Conservation (phyloP, 2,329 filamentous ascomycete species). For the Sporothrix brunneoviolacea region DNA sequence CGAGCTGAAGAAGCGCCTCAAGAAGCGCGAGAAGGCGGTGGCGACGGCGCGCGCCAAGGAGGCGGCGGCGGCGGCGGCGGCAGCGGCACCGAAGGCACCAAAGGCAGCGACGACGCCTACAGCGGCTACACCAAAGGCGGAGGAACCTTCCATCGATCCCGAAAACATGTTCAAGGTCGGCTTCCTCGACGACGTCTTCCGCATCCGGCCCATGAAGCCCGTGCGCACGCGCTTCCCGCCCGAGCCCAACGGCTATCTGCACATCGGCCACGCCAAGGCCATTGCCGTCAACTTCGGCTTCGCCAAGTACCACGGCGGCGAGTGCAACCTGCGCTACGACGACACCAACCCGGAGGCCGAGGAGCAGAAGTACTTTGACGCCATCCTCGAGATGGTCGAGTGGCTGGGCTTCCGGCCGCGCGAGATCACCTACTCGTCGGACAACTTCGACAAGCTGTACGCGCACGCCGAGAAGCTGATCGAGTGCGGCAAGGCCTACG, state of each 20-base stretch:
- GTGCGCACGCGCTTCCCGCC: constrained; percentile 72
- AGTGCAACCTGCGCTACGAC: constrained; percentile 42
- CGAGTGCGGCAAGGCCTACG: constrained; percentile 62
- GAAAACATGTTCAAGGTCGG: constrained; percentile 75
- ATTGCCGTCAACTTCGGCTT: constrained; percentile 97
- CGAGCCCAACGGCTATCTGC: constrained; percentile 88
- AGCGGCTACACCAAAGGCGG: constrained; percentile 28
- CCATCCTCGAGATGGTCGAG: constrained; percentile 79
- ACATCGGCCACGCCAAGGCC: constrained; percentile 91
- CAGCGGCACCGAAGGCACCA: constrained; percentile 23
- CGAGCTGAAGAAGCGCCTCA: constrained; percentile 52
- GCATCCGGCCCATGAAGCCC: constrained; percentile 54
- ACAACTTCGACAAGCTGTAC: constrained; percentile 85
- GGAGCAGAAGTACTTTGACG: constrained; percentile 79
- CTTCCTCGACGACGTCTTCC: constrained; percentile 66
- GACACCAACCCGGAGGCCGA: constrained; percentile 95
- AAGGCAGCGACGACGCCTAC: constrained; percentile 21
- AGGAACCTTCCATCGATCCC: constrained; percentile 46
- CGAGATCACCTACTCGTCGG: constrained; percentile 78
- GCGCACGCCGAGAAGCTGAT: constrained; percentile 84
- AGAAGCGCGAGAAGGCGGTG: constrained; percentile 53
- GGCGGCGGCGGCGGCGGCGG: constrained; percentile 19
- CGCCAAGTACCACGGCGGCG: constrained; percentile 71
- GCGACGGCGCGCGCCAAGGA: constrained; percentile 38
- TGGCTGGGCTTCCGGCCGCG: constrained; percentile 82